Base-by-base conservation (phyloP, 2,329 filamentous ascomycete species). In the Xylariaceae sp. region DNA sequence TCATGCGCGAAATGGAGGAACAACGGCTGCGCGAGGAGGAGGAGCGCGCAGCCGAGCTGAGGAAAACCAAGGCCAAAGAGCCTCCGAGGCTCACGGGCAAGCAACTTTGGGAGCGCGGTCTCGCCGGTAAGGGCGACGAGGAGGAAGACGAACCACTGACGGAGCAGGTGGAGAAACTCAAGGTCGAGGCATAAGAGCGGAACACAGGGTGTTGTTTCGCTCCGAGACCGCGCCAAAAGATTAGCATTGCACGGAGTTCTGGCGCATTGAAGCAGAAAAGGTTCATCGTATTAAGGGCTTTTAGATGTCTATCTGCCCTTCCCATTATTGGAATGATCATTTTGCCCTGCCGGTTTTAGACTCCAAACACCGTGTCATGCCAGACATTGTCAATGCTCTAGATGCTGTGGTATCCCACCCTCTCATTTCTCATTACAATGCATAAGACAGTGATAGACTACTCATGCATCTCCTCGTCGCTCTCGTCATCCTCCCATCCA, bases 1-100 rank as follows among this genome's bases (percentile, higher is more conserved):
- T 97, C 69, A 70, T 84, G 57, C 77, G 80, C 67, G 94, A 97
- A 77, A 87, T 93, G 83, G 87, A 87, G 68, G 92, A 94, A 67
- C 76, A 81, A 68, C 83, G 85, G 62, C 73, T 76, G 63, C 80
- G 75, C 62, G 82, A 86, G 64, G 88, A 89, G 71, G 91, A 93
- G 60, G 89, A 93, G 64, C 84, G 89, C 36, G 78, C 86, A 27
- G 91, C 92, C 43, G 92, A 96, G 75, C 83, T 91, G 75, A 92
- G 90, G 74, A 88, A 91, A 76, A 84, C 86, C 15, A 87, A 79
- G 66, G 79, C 85, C 55, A 94, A 91, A 78, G 89, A 90, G 56
- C 84, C 89, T 13, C 82, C 86, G 32, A 86, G 80, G 67, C 73
- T 92, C 61, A 87, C 89, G 1, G 90, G 89, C 15, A 86, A 77